phyloP scores from a whole-genome alignment of 441 rosid species.

The Lepidium campestre region DNA sequence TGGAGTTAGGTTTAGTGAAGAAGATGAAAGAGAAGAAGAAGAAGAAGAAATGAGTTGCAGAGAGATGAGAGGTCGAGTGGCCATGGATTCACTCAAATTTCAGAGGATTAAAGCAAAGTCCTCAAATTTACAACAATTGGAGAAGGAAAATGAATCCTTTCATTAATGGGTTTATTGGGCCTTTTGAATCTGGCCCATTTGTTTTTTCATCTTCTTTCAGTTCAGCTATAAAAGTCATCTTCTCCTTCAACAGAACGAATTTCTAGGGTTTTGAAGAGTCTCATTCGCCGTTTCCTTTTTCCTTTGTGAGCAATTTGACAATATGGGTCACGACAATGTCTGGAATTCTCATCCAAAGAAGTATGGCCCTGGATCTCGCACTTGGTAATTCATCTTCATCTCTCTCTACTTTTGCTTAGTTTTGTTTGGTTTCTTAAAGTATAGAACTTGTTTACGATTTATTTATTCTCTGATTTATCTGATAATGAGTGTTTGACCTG shows the following conservation, averaged over 20 bases:
- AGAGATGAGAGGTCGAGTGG: conserved; percentile 40
- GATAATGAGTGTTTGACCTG: not conserved
- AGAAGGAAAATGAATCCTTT: not conserved
- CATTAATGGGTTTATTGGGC: not conserved
- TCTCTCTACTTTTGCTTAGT: not conserved
- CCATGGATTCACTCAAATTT: conserved; percentile 35
- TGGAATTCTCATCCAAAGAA: conserved; percentile 11
- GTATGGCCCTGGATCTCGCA: conserved; percentile 4
- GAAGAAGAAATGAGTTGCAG: conserved; percentile 23
- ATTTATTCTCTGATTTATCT: not conserved
- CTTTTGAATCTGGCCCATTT: not conserved
- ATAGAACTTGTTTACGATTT: not conserved
- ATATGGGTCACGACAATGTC: conserved; percentile 10
- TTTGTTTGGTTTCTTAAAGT: not conserved
- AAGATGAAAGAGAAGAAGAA: conserved; percentile 20
- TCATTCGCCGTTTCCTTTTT: not conserved
- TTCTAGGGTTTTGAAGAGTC: conserved; percentile 14
- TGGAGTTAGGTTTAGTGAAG: not conserved
- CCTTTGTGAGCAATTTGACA: not conserved
- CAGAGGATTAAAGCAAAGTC: not conserved
- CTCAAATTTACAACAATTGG: conserved; percentile 5
- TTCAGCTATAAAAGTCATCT: not conserved
- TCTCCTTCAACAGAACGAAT: not conserved
- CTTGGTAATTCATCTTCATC: not conserved
- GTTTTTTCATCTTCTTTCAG: rapidly evolving